Percentiles rank a stretch among this genome's conserved stretches.
Conservation (phyloP, 495 filamentous ascomycete genomes). For the Podospora appendiculata region DNA sequence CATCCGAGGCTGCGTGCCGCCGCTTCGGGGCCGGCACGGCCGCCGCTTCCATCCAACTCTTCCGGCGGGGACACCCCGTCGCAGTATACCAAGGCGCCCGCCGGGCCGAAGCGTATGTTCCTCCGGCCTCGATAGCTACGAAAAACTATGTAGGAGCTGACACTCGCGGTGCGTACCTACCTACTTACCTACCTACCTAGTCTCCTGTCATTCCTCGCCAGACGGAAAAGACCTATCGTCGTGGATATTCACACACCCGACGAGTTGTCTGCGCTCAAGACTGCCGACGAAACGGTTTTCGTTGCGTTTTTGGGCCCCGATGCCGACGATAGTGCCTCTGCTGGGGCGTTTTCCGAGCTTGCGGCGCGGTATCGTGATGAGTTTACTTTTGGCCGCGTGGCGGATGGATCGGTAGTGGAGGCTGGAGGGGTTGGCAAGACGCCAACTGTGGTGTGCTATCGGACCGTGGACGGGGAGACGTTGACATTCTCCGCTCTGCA, state of each 20-base stretch:
- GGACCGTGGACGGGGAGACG: slow-evolving; percentile 21
- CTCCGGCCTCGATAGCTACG: no score
- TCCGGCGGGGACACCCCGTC: slow-evolving; percentile 4
- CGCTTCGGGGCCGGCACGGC: background rate
- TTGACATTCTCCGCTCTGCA: slow-evolving; percentile 2
- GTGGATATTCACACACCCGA: slow-evolving; percentile 12
- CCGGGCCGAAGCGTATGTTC: slow-evolving; percentile 21
- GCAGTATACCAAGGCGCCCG: slow-evolving; percentile 22
- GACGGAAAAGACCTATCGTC: slow-evolving; percentile 21
- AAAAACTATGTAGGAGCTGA: no score
- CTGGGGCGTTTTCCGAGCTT: slow-evolving; percentile 14
- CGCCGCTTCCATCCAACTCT: slow-evolving; percentile 1
- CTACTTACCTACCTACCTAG: no score
- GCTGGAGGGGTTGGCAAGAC: slow-evolving; percentile 1
- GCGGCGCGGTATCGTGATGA: slow-evolving; percentile 25
- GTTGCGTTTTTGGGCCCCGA: slow-evolving; percentile 23
- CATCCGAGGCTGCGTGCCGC: slow-evolving; percentile 11
- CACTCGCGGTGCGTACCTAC: no score
- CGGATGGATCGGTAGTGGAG: slow-evolving; percentile 11
- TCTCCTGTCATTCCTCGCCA: slow-evolving; percentile 23
- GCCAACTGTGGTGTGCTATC: slow-evolving; percentile 29
- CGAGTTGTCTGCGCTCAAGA: slow-evolving; percentile 22
- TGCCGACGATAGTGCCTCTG: slow-evolving; percentile 6
- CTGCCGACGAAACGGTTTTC: slow-evolving; percentile 28
- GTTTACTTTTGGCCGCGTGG: slow-evolving; percentile 30